Evolutionary conservation across 2,329 filamentous ascomycete species (phyloP).

Genomic region (Apiospora aurea): DNA sequence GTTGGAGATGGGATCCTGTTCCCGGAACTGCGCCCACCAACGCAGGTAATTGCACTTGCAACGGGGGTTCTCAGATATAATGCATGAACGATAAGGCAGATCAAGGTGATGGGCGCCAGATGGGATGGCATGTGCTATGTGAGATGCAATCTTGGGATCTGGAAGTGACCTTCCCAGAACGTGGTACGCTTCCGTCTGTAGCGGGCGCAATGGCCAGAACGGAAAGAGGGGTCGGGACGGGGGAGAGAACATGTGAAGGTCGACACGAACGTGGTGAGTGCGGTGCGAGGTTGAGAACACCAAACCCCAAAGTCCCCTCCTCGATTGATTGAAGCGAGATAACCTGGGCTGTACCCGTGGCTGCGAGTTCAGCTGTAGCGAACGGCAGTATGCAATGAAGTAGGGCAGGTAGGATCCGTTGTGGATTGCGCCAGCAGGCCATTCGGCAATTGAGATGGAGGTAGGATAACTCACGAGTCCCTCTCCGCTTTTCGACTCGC

Average conservation of each 20-base stretch:
- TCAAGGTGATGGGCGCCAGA: not conserved
- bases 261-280: not conserved
- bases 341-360: not conserved
- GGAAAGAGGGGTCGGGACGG: not conserved
- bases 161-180: constrained; percentile 18
- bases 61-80: not conserved
- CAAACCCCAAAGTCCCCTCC: not conserved
- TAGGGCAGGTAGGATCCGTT: not conserved
- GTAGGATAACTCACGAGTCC: not conserved
- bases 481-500: constrained; percentile 1
- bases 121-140: not conserved
- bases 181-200: not conserved
- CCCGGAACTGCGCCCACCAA: not conserved
- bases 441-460: constrained; percentile 10
- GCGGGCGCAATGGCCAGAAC: constrained; percentile 15
- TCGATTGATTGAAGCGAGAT: not conserved
- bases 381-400: not conserved
- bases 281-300: not conserved
- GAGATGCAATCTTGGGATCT: not conserved
- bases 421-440: not conserved
- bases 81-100: not conserved
- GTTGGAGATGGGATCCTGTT: not conserved
- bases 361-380: constrained; percentile 1
- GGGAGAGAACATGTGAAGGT: not conserved
- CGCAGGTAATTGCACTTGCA: not conserved